phyloP scores from a whole-genome alignment of 306 rosid species.

The Gleditsia sinensis region DNA sequence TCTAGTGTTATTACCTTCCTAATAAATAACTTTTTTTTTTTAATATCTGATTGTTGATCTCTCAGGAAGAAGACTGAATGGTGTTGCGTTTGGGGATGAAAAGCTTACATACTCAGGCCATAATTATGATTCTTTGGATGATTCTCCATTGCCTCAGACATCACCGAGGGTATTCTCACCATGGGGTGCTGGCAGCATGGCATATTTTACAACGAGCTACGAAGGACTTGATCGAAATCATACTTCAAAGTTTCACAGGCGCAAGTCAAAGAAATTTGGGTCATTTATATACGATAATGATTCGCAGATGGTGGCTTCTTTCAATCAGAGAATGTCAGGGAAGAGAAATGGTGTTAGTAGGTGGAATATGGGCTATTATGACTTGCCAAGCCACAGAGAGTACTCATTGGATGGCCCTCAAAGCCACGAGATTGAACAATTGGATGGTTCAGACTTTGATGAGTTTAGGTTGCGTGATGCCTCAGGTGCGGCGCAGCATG shows the following conservation, averaged over 20 bases:
- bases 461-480: slow-evolving; percentile 67
- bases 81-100: slow-evolving; percentile 58
- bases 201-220: slow-evolving; percentile 32
- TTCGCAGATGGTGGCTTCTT: slow-evolving; percentile 36
- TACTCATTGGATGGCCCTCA: slow-evolving; percentile 44
- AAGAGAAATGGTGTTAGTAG: slow-evolving; percentile 54
- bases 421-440: slow-evolving; percentile 50
- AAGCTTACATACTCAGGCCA: slow-evolving; percentile 49
- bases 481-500: slow-evolving; percentile 63
- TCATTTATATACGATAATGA: slow-evolving; percentile 42
- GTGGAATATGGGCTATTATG: slow-evolving; percentile 50
- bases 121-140: slow-evolving; percentile 64
- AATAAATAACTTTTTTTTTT: not conserved
- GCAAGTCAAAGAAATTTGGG: slow-evolving; percentile 57
- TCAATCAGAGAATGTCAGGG: slow-evolving; percentile 46
- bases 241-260: slow-evolving; percentile 44
- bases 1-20: not conserved
- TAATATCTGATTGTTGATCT: slow-evolving; percentile 28
- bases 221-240: slow-evolving; percentile 54
- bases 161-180: slow-evolving; percentile 60
- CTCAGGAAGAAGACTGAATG: slow-evolving; percentile 73
- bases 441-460: slow-evolving; percentile 53
- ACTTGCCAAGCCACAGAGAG: slow-evolving; percentile 48
- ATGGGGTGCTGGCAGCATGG: slow-evolving; percentile 46
- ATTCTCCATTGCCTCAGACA: slow-evolving; percentile 59